Base-by-base conservation (phyloP, 192 early-diverging fungal genomes). In the Backusella luteola region DNA sequence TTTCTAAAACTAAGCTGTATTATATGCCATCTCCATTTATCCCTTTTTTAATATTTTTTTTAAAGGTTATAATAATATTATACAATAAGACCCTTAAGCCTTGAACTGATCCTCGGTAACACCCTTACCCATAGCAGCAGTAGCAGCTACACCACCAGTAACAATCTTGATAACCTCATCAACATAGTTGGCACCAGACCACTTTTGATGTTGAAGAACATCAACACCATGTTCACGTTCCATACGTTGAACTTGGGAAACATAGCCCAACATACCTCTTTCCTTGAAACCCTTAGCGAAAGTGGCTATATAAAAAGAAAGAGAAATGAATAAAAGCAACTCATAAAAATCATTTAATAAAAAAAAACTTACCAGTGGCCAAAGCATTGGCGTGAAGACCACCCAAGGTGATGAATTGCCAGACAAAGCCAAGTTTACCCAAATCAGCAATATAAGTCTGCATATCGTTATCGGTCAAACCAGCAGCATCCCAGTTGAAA, bases 321-420 rank as follows among this genome's bases (percentile, higher is more conserved):
- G n/a, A 11, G 11, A 53, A 21, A 42, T 41, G 39, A 41, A 70
- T 15, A 70, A 26, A 70, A n/a, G 26, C 8, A 3, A 8, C 5
- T 26, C 32, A 19, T 35, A 21, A 71, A 15, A 14, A 44, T 1
- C 14, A 39, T 39, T 14, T 44, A 44, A 44, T 14, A 44, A 21
- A 23, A 70, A 12, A 26, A 26, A 36, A 67, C 34, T 46, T 81
- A 76, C 93, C 94, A 46, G 90, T 87, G 12, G 93, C 94, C 35
- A 99, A 86, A 3, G 96, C 95, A 78, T 95, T 93, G 76, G 94
- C 94, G 80, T 97, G 96, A 86, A 97, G 93, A 83, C 97, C 97
- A 81, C 91, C 96, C 29, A 99, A 86, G 19, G 97, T 99, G 80
- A 97, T 98, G 85, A 99, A 99, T 85, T 99, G 96, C 96, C 96